Base-by-base conservation (phyloP, 768 basidiomycete genomes). In the Favolaschia claudopus region DNA sequence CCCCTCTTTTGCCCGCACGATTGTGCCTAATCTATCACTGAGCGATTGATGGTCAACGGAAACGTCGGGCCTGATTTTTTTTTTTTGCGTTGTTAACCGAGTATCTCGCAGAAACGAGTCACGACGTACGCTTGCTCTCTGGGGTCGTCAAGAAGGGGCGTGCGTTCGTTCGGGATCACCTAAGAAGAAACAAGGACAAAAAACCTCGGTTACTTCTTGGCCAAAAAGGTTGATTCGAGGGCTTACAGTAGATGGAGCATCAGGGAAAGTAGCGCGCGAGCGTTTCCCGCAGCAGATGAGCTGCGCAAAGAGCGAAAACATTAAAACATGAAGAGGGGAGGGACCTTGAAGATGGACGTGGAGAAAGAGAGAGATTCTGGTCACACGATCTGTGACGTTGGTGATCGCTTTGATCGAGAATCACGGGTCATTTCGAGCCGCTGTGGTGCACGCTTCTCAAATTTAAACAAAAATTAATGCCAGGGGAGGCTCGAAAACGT, bases 1-100 rank as follows among this genome's bases (percentile, higher is more conserved):
- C 58, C 58, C 58, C 32, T 54, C 58, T 39, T 60, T 60, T 8
- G 58, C 51, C 15, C 58, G 58, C 12, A 60, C 58, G 44, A 60
- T 60, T 2, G 45, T 47, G 5, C 31, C 51, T 22, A 53, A 53
- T 42, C 51, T 45, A 47, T 60, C 58, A 25, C 15, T 34, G 29
- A 60, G 58, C 29, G n/a, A 40, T 46, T 60, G 43, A 32, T 47
- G 58, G 51, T 48, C 58, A 24, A 60, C 51, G 31, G 31, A 40
- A 17, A 28, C 32, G 25, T 42, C 33, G 13, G 49, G 58, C 17
- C 58, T 59, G 29, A 7, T 9, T 19, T 7, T 7, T 17, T n/a
- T 44, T 25, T 34, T 44, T 34, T 20, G 38, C 29, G 3, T 10
- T 33, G 12, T 2, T 32, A 14, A 6, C 5, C n/a, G 5, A 9